Evolutionary conservation across 2,329 filamentous ascomycete genomes (phyloP), one percentile per base, ranked within the genome.

Genomic region (Colletotrichum sp.): DNA sequence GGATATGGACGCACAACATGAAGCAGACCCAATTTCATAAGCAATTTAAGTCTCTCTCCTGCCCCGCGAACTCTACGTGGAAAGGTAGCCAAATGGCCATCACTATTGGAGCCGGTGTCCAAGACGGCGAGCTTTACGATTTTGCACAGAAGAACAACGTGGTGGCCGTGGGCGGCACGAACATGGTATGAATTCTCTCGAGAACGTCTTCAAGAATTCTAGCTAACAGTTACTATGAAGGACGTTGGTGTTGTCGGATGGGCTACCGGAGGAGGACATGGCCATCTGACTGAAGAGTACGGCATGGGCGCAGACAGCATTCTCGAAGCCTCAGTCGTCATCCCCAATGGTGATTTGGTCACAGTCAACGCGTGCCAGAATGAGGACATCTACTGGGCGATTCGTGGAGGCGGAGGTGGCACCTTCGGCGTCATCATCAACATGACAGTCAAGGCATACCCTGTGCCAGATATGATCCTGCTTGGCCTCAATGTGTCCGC

Each of bases 171-270:
- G 85, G 84, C 10, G 89, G 89, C 10, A 64, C 68, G 12, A 63
- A 63, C 26, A 24, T 18, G 16, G 68, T 70, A 44, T 15, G 34
- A 15, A 22, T 85, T 87, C 26, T 28, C 3, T 60, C 57, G 8
- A 28, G 28, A 28, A 18, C 5, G 15, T 60, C 28, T 6, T 30
- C 8, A 18, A 30, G 57, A n/a, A 0, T 7, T n/a, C 12, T 18
- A 2, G 28, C 18, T 62, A 2, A 26, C 18, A 32, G 3, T 5
- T 62, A 3, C 18, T 2, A 2, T 89, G 88, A 75, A 82, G 86
- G 2, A 89, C 87, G 91, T 93, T 7, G 91, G 91, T 2, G 77
- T 91, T 9, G 88, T 89, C 1, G 92, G 92, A 12, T 71, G 68
- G 92, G 92, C 2, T 93, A 89, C 78, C 87, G 39, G 22, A 60